phyloP scores from a whole-genome alignment of 805 yeast species.

The Suhomyces sp. region DNA sequence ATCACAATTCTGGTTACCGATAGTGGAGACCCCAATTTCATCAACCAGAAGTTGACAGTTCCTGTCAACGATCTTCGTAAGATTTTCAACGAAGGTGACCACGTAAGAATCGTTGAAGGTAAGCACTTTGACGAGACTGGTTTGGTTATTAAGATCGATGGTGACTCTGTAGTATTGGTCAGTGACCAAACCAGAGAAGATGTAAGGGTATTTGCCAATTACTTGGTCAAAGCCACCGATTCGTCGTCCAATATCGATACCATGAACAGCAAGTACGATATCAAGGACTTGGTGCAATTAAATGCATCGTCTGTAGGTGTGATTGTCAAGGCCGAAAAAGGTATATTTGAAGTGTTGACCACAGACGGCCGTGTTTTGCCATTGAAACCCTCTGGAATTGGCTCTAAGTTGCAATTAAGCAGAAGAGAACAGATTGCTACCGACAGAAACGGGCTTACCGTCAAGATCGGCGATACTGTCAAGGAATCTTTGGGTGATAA shows the following conservation, averaged over 20 bases:
- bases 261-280: slow-evolving; percentile 74
- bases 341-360: slow-evolving; percentile 72
- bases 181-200: slow-evolving; percentile 88
- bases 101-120: slow-evolving; percentile 88
- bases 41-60: slow-evolving; percentile 66
- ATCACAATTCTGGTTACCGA: slow-evolving; percentile 50
- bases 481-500: slow-evolving; percentile 65
- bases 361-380: slow-evolving; percentile 75
- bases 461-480: slow-evolving; percentile 90
- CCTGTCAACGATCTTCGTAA: slow-evolving; percentile 82
- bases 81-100: slow-evolving; percentile 87
- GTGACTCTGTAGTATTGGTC: slow-evolving; percentile 84
- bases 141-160: slow-evolving; percentile 76
- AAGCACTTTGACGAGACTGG: slow-evolving; percentile 93
- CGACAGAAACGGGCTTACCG: slow-evolving; percentile 79
- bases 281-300: slow-evolving; percentile 86
- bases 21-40: slow-evolving; percentile 53
- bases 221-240: slow-evolving; percentile 87
- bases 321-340: slow-evolving; percentile 86
- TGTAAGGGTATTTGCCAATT: slow-evolving; percentile 88
- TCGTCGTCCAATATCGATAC: slow-evolving; percentile 55
- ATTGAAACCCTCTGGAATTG: slow-evolving; percentile 77
- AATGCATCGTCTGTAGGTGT: slow-evolving; percentile 87
- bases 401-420: slow-evolving; percentile 64
- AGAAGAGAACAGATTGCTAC: slow-evolving; percentile 78